phyloP scores from a whole-genome alignment of 1,139 yeast species.

The Blastobotrys apis region DNA sequence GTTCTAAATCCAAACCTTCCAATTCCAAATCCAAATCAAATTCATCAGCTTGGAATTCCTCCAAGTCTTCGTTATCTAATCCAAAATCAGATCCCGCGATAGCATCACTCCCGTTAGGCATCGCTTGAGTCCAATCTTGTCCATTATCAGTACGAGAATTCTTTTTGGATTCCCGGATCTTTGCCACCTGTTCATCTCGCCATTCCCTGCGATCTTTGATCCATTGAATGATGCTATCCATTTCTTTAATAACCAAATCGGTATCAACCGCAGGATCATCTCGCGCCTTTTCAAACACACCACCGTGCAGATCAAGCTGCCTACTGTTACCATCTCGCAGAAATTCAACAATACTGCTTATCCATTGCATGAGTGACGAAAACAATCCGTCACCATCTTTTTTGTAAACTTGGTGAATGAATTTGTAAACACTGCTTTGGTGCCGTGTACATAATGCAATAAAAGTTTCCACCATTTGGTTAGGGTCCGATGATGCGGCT shows the following conservation, averaged over 20 bases:
- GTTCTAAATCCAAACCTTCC: constrained; percentile 27
- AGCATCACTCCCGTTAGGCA: constrained; percentile 37
- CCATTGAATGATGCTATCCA: constrained; percentile 44
- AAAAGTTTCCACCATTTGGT: constrained; percentile 59
- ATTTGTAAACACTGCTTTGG: constrained; percentile 64
- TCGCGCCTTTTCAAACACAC: constrained; percentile 27
- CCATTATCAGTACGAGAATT: background rate
- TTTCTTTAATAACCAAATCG: constrained; percentile 41
- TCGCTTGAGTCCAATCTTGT: constrained; percentile 30
- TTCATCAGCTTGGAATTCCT: constrained; percentile 22
- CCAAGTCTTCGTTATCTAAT: constrained; percentile 40
- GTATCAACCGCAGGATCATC: constrained; percentile 43
- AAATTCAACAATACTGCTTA: constrained; percentile 55
- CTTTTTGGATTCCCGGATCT: constrained; percentile 3
- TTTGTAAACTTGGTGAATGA: constrained; percentile 69
- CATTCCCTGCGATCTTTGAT: constrained; percentile 43
- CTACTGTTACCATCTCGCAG: constrained; percentile 50
- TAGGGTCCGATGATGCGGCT: constrained; percentile 43
- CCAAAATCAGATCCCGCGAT: constrained; percentile 55
- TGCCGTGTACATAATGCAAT: constrained; percentile 64
- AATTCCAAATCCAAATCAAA: constrained; percentile 31
- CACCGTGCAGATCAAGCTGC: constrained; percentile 35
- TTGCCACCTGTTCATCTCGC: constrained; percentile 26
- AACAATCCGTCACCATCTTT: constrained; percentile 69
- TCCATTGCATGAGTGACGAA: constrained; percentile 67